Base-by-base conservation (phyloP, 345 rosid genomes). In the Eutrema japonicum region DNA sequence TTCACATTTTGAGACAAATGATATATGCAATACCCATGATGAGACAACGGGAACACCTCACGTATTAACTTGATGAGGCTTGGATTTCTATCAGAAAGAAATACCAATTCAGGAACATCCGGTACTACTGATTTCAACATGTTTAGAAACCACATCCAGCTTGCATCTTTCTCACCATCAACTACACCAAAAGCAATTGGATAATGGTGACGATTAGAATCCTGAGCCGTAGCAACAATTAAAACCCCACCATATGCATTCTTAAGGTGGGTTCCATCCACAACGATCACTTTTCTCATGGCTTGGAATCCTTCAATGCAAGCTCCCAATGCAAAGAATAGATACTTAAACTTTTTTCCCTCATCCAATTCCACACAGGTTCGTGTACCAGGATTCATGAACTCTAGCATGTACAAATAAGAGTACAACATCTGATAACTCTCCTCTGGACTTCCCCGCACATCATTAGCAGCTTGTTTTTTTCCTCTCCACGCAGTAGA, bases 161-260 rank as follows among this genome's bases (percentile, higher is more conserved):
- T 61, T 62, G 50, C 40, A 43, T 62, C 27, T 7, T 62, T 62
- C 13, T 62, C 26, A 43, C 45, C 8, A 48, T 64, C 16, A 46
- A 10, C 68, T 46, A 64, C 55, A 32, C 14, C 16, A 47, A 46
- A 64, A 8, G 55, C 43, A 18, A 50, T 0, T 2, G 26, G 47
- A 5, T 66, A 50, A 38, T 66, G 9, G 3, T 66, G 70, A 66
- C 3, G 45, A 4, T 36, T 3, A 0, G 48, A 47, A 66, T 66
- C 46, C 0, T 65, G 36, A 22, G 26, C 26, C 26, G 26, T 22
- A 22, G 26, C 26, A 22, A 22, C 26, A 22, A 22, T 1, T 22
- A 22, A 22, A 22, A 22, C 26, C 26, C 26, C 2, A 22, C 26
- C 26, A 22, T 22, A 22, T 22, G 26, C 26, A 22, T 22, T 22